Conservation (phyloP, 108 stramenopile species). For the Cyclostephanos tholiformis region DNA sequence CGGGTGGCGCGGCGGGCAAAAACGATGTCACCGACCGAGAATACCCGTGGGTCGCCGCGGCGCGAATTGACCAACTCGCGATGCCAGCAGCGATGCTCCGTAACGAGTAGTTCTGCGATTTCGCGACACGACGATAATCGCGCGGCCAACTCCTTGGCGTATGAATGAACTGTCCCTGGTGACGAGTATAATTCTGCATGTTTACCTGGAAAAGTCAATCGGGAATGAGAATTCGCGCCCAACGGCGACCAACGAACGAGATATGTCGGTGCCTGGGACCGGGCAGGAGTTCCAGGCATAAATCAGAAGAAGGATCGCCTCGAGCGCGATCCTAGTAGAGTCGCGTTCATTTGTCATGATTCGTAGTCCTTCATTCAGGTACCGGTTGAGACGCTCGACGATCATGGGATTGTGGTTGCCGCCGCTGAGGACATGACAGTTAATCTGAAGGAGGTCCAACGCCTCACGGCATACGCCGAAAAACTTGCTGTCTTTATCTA, state of each 20-base stretch:
- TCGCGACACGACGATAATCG: neutral
- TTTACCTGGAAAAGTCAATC: conserved; percentile 17
- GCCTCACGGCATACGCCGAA: neutral
- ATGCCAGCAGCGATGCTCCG: conserved; percentile 12
- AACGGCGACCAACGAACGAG: neutral
- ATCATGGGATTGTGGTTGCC: conserved; percentile 43
- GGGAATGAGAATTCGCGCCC: conserved; percentile 41
- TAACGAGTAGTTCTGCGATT: neutral
- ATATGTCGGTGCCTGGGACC: conserved; percentile 10
- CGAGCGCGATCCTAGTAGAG: neutral
- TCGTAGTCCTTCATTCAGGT: conserved; percentile 23
- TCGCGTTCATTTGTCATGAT: conserved; percentile 15
- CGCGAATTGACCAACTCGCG: conserved; percentile 12
- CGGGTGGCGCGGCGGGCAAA: conserved; percentile 1
- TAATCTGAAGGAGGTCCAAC: conserved; percentile 12
- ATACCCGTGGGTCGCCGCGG: neutral
- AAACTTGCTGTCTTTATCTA: no score
- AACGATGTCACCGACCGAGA: neutral
- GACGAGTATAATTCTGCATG: conserved; percentile 8
- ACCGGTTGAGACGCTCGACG: conserved; percentile 25
- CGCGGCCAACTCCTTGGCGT: neutral
- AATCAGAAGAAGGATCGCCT: neutral
- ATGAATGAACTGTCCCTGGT: neutral
- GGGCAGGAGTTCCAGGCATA: conserved; percentile 26
- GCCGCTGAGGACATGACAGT: conserved; percentile 7